These are phyloP conservation scores for Xylariaceae sp. DNA, from an alignment of 2,329 filamentous ascomycete genomes.

Conservation along the genomic window DNA sequence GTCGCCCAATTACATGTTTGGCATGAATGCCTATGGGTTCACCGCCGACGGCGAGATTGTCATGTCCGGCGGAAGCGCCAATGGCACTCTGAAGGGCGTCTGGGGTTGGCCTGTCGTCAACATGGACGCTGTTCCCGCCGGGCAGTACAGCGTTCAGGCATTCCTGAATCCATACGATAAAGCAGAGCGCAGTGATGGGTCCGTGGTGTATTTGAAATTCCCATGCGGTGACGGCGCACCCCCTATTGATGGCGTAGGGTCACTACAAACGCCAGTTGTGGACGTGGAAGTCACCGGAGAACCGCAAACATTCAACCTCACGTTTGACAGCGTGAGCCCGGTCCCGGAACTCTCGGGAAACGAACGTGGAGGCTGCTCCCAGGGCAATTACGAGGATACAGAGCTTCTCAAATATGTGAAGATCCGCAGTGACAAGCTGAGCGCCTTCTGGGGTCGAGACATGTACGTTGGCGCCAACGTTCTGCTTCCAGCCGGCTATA, in stretches of 20 bases:
- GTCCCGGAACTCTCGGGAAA: conserved; percentile 11
- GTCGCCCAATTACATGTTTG: conserved; percentile 23
- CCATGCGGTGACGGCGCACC: conserved; percentile 23
- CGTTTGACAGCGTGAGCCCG: conserved; percentile 17
- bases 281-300: conserved; percentile 16
- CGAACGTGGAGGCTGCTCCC: conserved; percentile 20
- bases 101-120: conserved; percentile 18
- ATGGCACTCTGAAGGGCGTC: conserved; percentile 14
- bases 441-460: conserved; percentile 22
- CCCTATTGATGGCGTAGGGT: conserved; percentile 18
- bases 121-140: conserved; percentile 17
- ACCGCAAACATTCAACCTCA: conserved; percentile 17
- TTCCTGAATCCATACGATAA: conserved; percentile 22
- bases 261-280: conserved; percentile 16
- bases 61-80: conserved; percentile 9
- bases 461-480: conserved; percentile 25
- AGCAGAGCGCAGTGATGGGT: conserved; percentile 18
- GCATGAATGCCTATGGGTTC: conserved; percentile 21
- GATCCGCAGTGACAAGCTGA: conserved; percentile 20
- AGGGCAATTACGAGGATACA: conserved; percentile 23
- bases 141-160: conserved; percentile 21
- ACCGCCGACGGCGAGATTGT: conserved; percentile 13
- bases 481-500: conserved; percentile 21
- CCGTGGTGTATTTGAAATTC: conserved; percentile 18
- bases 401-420: conserved; percentile 21